Evolutionary conservation across 805 yeast genomes (phyloP).

Genomic region (Ogataea wickerhamii): DNA sequence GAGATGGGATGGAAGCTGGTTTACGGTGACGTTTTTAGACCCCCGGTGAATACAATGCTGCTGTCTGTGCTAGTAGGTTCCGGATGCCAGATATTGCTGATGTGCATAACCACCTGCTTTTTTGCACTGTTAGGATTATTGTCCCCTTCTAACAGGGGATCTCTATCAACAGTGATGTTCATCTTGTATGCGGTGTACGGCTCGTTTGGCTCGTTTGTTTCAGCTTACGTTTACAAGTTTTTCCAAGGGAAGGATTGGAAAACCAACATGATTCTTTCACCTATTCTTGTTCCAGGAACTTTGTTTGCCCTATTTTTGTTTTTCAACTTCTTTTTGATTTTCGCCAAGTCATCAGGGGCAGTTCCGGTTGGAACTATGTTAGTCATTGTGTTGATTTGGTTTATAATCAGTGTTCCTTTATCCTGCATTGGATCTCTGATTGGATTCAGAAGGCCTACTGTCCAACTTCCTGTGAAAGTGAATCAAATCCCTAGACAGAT

Average conservation of each 20-base stretch:
- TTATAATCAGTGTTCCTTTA: conserved; percentile 76
- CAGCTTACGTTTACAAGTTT: conserved; percentile 79
- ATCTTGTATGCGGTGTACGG: conserved; percentile 79
- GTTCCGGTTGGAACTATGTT: conserved; percentile 88
- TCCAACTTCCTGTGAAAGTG: conserved; percentile 68
- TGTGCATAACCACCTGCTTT: conserved; percentile 66
- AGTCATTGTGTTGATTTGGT: conserved; percentile 82
- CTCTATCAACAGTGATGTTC: conserved; percentile 86
- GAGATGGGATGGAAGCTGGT: conserved; percentile 97
- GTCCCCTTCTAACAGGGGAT: conserved; percentile 93
- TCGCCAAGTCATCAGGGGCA: conserved; percentile 85
- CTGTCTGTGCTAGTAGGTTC: conserved; percentile 83
- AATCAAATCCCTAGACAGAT: conserved; percentile 96
- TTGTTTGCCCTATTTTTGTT: conserved; percentile 61
- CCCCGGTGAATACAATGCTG: conserved; percentile 67
- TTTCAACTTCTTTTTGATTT: conserved; percentile 78
- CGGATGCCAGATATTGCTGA: conserved; percentile 78
- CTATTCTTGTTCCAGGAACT: conserved; percentile 78
- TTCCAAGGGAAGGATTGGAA: conserved; percentile 94
- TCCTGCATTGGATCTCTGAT: conserved; percentile 79
- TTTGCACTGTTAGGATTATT: conserved; percentile 87
- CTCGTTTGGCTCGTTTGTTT: conserved; percentile 79
- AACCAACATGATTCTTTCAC: conserved; percentile 76
- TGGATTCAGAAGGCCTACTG: conserved; percentile 55
- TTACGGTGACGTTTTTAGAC: conserved; percentile 91